phyloP scores from a whole-genome alignment of 73 alveolate species.

The Symbiodinium pilosum region DNA sequence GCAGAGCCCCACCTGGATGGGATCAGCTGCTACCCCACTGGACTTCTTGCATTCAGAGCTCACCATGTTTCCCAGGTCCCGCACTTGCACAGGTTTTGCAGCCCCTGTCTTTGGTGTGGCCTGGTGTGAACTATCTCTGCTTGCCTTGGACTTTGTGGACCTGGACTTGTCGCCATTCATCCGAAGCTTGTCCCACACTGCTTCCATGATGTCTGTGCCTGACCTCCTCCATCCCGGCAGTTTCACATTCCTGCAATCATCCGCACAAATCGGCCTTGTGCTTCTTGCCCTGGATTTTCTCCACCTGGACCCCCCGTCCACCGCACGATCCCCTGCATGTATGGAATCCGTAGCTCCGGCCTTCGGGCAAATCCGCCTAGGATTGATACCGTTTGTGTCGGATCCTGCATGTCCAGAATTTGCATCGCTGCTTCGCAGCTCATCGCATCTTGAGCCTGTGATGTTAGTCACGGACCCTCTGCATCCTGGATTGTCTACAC shows the following conservation, averaged over 20 bases:
- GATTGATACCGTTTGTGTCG: background rate
- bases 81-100: background rate
- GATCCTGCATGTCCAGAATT: background rate
- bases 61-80: background rate
- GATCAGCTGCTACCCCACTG: background rate
- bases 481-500: background rate
- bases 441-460: background rate
- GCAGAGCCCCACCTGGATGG: background rate
- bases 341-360: background rate
- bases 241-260: background rate
- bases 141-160: background rate
- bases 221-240: background rate
- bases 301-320: background rate
- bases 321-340: background rate
- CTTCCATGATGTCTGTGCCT: background rate
- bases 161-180: background rate
- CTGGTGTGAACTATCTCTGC: background rate
- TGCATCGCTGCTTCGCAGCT: background rate
- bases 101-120: background rate
- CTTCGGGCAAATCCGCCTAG: background rate
- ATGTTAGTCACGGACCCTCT: background rate
- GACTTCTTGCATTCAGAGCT: background rate
- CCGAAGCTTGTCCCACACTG: background rate
- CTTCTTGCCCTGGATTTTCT: slow-evolving; percentile 9
- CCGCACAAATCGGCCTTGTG: background rate